Evolutionary conservation across 352 stramenopile genomes (phyloP).

Genomic region (Globisporangium camurandrum): DNA sequence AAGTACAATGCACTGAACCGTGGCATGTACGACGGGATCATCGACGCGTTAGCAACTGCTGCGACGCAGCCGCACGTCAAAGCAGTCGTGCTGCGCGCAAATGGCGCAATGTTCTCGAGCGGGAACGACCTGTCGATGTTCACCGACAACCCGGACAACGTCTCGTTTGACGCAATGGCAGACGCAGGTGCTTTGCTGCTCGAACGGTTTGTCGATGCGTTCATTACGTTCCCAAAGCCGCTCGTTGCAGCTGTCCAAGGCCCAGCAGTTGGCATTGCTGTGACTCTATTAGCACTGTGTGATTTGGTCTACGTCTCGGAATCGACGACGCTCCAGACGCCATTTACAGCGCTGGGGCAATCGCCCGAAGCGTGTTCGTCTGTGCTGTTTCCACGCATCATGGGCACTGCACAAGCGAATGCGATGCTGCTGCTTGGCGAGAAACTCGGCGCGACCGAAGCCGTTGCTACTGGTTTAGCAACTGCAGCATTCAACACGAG

Average conservation of each 20-base stretch:
- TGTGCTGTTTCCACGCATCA: constrained; percentile 73
- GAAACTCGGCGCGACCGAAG: constrained; percentile 66
- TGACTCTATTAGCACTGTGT: constrained; percentile 84
- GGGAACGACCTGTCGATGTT: constrained; percentile 87
- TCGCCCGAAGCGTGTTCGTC: constrained; percentile 89
- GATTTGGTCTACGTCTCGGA: constrained; percentile 89
- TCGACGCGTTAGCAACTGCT: constrained; percentile 56
- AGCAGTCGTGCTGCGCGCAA: constrained; percentile 81
- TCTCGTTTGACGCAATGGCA: constrained; percentile 53
- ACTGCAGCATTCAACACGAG: constrained; percentile 45
- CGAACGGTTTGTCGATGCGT: constrained; percentile 61
- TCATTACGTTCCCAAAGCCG: constrained; percentile 87
- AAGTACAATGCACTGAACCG: constrained; percentile 87
- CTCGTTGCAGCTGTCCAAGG: constrained; percentile 88
- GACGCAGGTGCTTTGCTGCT: constrained; percentile 44
- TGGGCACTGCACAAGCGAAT: constrained; percentile 83
- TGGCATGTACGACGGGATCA: constrained; percentile 75
- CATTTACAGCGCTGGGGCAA: constrained; percentile 87
- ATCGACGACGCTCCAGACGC: constrained; percentile 85
- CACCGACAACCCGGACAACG: constrained; percentile 36
- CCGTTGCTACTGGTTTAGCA: constrained; percentile 32
- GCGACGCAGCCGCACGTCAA: constrained; percentile 61
- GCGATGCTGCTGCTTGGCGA: constrained; percentile 78
- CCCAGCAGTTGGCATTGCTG: constrained; percentile 84
- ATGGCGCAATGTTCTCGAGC: constrained; percentile 85